These are phyloP conservation scores for Sanguinoderma infundibulare DNA, from an alignment of 1,284 basidiomycete species.

Conservation along the genomic window DNA sequence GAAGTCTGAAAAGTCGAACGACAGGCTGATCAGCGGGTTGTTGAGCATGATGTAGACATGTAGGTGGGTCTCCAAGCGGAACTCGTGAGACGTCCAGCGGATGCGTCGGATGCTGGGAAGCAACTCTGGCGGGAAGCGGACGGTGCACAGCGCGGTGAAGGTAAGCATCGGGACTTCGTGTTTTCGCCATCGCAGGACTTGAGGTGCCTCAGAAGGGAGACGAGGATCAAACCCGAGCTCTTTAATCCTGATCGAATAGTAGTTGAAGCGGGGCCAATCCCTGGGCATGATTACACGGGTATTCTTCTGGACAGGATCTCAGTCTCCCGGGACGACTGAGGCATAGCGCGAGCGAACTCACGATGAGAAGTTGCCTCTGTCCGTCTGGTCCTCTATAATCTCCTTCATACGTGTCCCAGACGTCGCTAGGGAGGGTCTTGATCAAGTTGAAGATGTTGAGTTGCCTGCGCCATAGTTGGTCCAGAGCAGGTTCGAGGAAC, in stretches of 20 bases:
- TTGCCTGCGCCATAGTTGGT: constrained; percentile 22
- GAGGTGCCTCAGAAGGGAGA: constrained; percentile 1
- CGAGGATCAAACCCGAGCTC: constrained; percentile 17
- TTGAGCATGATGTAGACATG: constrained; percentile 18
- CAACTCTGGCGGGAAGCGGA: constrained; percentile 15
- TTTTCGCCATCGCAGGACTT: constrained; percentile 3
- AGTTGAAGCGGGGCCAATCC: constrained; percentile 16
- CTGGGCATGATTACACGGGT: constrained; percentile 12
- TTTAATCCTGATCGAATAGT: constrained; percentile 16
- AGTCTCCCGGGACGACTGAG: background rate
- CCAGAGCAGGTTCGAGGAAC: constrained; percentile 21
- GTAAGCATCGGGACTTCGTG: constrained; percentile 2
- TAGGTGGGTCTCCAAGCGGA: background rate
- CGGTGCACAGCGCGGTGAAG: constrained; percentile 4
- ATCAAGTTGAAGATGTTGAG: constrained; percentile 15
- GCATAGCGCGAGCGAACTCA: background rate
- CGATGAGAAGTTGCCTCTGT: constrained; percentile 7
- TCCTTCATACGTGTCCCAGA: constrained; percentile 7
- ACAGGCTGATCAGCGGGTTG: constrained; percentile 10
- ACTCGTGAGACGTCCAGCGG: constrained; percentile 16
- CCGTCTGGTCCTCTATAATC: background rate
- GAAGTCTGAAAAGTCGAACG: constrained; percentile 9
- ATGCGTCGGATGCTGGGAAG: constrained; percentile 11
- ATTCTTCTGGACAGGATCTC: background rate
- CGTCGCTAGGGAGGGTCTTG: constrained; percentile 14